These are phyloP conservation scores for Cladochytrium replicatum DNA, from an alignment of 192 early-diverging fungal species.

Conservation along the genomic window DNA sequence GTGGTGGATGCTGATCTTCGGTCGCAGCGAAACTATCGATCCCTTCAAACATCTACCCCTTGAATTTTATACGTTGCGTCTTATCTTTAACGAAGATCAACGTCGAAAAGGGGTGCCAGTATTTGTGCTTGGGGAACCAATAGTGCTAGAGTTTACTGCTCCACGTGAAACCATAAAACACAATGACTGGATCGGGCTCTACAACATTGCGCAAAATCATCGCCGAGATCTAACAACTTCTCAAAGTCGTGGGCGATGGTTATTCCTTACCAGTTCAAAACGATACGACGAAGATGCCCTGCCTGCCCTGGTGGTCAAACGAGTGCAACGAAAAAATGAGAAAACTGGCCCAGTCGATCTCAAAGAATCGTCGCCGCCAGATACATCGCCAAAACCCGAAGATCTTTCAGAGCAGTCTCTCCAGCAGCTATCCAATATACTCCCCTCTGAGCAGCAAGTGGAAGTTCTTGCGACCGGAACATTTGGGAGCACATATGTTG, in stretches of 20 bases:
- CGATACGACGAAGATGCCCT: slow-evolving; percentile 17
- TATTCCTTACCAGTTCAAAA: slow-evolving; percentile 45
- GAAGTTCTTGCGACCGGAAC: slow-evolving; percentile 3
- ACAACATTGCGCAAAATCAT: slow-evolving; percentile 67
- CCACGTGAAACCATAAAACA: slow-evolving; percentile 51
- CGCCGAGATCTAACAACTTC: slow-evolving; percentile 65
- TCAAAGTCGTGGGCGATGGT: slow-evolving; percentile 60
- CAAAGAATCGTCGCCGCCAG: not conserved
- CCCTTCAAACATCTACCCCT: too few relatives aligned
- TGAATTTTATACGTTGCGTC: too few relatives aligned
- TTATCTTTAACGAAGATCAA: slow-evolving; percentile 28
- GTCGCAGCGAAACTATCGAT: slow-evolving; percentile 21
- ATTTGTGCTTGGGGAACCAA: slow-evolving; percentile 67
- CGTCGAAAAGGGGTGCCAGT: slow-evolving; percentile 6
- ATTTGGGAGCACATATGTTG: too few relatives aligned
- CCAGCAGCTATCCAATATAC: too few relatives aligned
- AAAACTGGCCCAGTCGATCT: slow-evolving; percentile 8
- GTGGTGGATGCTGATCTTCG: slow-evolving; percentile 20
- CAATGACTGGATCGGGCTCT: slow-evolving; percentile 91
- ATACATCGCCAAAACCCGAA: not conserved
- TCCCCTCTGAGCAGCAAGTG: too few relatives aligned
- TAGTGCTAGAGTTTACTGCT: slow-evolving; percentile 63
- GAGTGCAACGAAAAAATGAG: slow-evolving; percentile 14
- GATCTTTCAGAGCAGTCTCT: too few relatives aligned
- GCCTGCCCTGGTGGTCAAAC: slow-evolving; percentile 2